Evolutionary conservation across 2,329 filamentous ascomycete genomes (phyloP).

Genomic region (Stromatinia cepivora): DNA sequence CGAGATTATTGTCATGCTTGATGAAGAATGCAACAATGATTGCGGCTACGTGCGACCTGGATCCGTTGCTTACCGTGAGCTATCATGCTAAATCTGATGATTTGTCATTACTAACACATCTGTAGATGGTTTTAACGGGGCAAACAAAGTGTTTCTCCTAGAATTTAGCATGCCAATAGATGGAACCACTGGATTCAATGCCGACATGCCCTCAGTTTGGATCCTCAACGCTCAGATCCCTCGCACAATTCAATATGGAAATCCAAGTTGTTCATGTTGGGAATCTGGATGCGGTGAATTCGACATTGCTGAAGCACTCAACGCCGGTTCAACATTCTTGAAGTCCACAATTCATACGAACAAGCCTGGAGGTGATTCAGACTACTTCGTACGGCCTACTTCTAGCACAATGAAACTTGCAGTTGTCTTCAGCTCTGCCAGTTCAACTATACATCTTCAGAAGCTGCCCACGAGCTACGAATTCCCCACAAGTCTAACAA

Average conservation of each 20-base stretch:
- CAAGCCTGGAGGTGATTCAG: constrained; percentile 62
- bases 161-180: constrained; percentile 72
- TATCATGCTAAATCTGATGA: background rate
- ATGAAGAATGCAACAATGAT: constrained; percentile 49
- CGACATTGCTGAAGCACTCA: constrained; percentile 72
- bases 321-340: constrained; percentile 61
- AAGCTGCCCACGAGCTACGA: constrained; percentile 29
- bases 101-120: constrained; percentile 25
- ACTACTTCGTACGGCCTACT: constrained; percentile 70
- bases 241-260: constrained; percentile 67
- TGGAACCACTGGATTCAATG: constrained; percentile 49
- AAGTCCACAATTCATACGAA: constrained; percentile 71
- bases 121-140: constrained; percentile 68
- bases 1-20: constrained; percentile 54
- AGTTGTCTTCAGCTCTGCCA: constrained; percentile 57
- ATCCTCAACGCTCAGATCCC: constrained; percentile 72
- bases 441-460: constrained; percentile 56
- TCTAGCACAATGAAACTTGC: constrained; percentile 62
- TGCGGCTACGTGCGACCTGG: constrained; percentile 52
- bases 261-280: constrained; percentile 70
- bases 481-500: constrained; percentile 13
- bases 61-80: constrained; percentile 52
- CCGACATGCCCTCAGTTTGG: constrained; percentile 75
- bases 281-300: constrained; percentile 69
- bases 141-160: constrained; percentile 71